Base-by-base conservation (phyloP, 2,329 filamentous ascomycete species). In the Xylaria sp. region DNA sequence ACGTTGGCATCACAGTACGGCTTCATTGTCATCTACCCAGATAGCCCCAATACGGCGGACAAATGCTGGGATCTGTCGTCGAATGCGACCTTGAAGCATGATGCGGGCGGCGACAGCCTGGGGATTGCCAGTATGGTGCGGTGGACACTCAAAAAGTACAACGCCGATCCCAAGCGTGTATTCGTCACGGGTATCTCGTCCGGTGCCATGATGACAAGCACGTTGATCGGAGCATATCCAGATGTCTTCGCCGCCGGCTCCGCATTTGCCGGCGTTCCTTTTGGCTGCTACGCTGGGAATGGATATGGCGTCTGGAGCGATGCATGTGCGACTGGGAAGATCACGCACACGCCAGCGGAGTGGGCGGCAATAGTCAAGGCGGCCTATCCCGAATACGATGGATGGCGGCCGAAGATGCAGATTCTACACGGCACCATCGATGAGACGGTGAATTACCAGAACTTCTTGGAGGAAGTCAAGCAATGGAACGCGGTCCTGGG, bases 61-160 rank as follows among this genome's bases (percentile, higher is more conserved):
- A 80, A 79, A 71, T 89, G 88, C 78, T 89, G 87, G 87, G 88
- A 89, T 66, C 85, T 89, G 1, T 85, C 85, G 4, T 87, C 84
- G 9, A 73, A 71, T 47, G 72, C 65, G 1, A 76, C 75, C 9
- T 45, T 81, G 36, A 76, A 75, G 1, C 78, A 79, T 42, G 74
- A 79, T 32, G 79, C 77, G 0, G 80, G 80, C 9, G 79, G 80
- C 1, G 79, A 82, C 56, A 81, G 79, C 45, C 73, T 81, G 21
- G 79, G 79, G 0, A 79, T 82, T 54, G 79, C 74, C n/a, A 80
- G 78, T 54, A 80, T 81, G 78, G 79, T 80, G 1, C 75, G 74
- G 17, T 81, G 78, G 75, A 75, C 79, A 0, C 73, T 79, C 2
- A 61, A 73, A 2, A 73, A 75, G 45, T 81, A 81, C 61, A 71